Evolutionary conservation across 768 basidiomycete species (phyloP).

Genomic region (Suillus plorans): DNA sequence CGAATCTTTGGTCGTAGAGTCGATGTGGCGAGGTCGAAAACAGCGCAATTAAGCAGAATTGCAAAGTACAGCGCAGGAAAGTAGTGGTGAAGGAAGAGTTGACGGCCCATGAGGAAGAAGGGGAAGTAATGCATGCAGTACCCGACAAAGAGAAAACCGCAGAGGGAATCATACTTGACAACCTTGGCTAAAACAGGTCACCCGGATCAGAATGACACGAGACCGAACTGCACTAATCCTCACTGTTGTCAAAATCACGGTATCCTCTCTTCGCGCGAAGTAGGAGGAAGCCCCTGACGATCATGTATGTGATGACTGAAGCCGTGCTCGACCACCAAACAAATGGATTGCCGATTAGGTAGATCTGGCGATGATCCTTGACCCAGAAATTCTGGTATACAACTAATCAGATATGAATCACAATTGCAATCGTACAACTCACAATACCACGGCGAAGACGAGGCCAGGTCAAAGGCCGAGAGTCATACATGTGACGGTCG

Average conservation of each 20-base stretch:
- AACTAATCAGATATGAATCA: slow-evolving; percentile 7
- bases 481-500: slow-evolving; percentile 93
- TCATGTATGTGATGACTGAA: slow-evolving; percentile 65
- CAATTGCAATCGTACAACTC: slow-evolving; percentile 32
- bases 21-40: slow-evolving; percentile 87
- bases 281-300: slow-evolving; percentile 74
- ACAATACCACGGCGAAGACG: slow-evolving; percentile 89
- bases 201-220: not conserved
- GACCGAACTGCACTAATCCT: slow-evolving; percentile 25
- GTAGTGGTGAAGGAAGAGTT: slow-evolving; percentile 98
- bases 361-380: slow-evolving; percentile 93
- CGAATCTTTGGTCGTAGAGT: slow-evolving; percentile 72
- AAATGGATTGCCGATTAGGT: slow-evolving; percentile 91
- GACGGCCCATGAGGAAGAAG: slow-evolving; percentile 96
- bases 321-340: slow-evolving; percentile 88
- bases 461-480: slow-evolving; percentile 93
- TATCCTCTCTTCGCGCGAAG: slow-evolving; percentile 89
- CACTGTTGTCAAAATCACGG: slow-evolving; percentile 90
- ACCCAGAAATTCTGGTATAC: slow-evolving; percentile 91
- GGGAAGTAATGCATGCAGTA: slow-evolving; percentile 95
- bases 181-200: slow-evolving; percentile 62
- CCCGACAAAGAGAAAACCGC: slow-evolving; percentile 88
- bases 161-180: slow-evolving; percentile 87
- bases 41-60: slow-evolving; percentile 70
- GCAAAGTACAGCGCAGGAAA: slow-evolving; percentile 95